Conservation (phyloP, 805 yeast species). For the Zygoascus ofunaensis region DNA sequence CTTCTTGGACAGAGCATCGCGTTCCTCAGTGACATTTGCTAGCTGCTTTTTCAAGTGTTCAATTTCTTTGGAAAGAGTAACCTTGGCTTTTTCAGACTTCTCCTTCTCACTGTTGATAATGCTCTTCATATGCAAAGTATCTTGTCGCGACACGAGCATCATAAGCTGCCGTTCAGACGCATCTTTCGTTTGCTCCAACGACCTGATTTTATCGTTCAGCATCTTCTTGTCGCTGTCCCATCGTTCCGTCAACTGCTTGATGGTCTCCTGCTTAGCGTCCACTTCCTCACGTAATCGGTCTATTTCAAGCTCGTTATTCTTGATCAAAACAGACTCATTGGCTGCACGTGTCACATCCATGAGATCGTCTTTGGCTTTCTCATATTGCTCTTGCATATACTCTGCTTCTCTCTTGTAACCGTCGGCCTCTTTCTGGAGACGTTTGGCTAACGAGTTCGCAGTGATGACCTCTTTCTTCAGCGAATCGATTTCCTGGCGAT, state of each 20-base stretch:
- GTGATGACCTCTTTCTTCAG: not conserved
- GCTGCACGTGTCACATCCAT: slow-evolving; percentile 3
- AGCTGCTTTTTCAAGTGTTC: slow-evolving; percentile 27
- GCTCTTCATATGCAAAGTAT: slow-evolving; percentile 19
- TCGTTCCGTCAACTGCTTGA: slow-evolving; percentile 25
- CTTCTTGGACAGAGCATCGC: slow-evolving; percentile 12
- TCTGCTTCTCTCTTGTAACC: slow-evolving; percentile 2
- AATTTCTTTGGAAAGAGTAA: slow-evolving; percentile 24
- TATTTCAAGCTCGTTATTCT: slow-evolving; percentile 10
- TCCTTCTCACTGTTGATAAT: slow-evolving; percentile 25
- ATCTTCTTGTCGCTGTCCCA: slow-evolving; percentile 2
- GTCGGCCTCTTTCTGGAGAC: not conserved
- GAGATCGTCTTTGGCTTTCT: slow-evolving; percentile 6
- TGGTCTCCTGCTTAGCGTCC: slow-evolving; percentile 22
- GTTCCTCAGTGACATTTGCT: slow-evolving; percentile 15
- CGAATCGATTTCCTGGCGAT: not conserved
- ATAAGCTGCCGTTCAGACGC: slow-evolving; percentile 10
- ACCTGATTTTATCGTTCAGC: not conserved
- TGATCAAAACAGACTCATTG: slow-evolving; percentile 5
- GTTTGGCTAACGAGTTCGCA: not conserved
- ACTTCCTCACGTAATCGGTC: slow-evolving; percentile 25
- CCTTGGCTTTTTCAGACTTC: slow-evolving; percentile 22
- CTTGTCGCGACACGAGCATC: slow-evolving; percentile 12
- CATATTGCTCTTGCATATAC: slow-evolving; percentile 4
- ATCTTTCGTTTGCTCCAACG: slow-evolving; percentile 19